Evolutionary conservation across 2,329 filamentous ascomycete species (phyloP), one percentile per base, ranked within the genome.

Genomic region (Elsinoe arachidis): DNA sequence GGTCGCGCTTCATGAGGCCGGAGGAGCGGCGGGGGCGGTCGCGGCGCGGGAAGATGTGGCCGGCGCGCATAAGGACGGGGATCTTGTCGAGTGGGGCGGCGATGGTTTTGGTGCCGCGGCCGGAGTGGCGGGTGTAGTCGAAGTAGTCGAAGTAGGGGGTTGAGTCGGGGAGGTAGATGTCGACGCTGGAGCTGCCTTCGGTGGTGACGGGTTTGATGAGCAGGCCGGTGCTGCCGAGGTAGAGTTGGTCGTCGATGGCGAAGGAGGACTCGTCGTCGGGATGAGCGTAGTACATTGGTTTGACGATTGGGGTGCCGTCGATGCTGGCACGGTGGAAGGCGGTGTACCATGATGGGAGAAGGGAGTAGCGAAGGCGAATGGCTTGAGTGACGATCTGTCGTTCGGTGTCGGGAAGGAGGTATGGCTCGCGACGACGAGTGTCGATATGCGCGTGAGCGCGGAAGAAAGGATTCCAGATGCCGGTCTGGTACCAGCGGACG

Each of bases 381-480:
- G 93, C 91, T 60, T 92, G 83, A 0, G 90, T 89, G 66, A 96
- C 88, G 69, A 96, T 95, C 55, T 81, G 80, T 2, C 84, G 88
- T 73, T 96, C 90, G 0, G 91, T 90, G 60, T 93, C 87, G 10
- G 88, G 87, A 10, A 85, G 79, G 58, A 97, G 78, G 69, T 97
- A 99, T 2, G 93, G 93, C 74, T 99, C 93, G 55, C 93, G 87
- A 23, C 93, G 87, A 46, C 93, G 89, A 38, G 93, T 88, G 68
- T 99, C 93, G 60, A 97, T 97, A 72, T 99, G 93, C 5, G 93
- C 93, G 69, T 99, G 93, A 1, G 84, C 93, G 61, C 93, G 88
- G 87, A 97, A 95, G 78, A 97, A 99, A 6, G 93, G 93, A 71
- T 97, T 97, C 78, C 95, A 99, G 57, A 89, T 88, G 61, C 93